Base-by-base conservation (phyloP, 2,329 filamentous ascomycete genomes). In the Sporothrix sp. region DNA sequence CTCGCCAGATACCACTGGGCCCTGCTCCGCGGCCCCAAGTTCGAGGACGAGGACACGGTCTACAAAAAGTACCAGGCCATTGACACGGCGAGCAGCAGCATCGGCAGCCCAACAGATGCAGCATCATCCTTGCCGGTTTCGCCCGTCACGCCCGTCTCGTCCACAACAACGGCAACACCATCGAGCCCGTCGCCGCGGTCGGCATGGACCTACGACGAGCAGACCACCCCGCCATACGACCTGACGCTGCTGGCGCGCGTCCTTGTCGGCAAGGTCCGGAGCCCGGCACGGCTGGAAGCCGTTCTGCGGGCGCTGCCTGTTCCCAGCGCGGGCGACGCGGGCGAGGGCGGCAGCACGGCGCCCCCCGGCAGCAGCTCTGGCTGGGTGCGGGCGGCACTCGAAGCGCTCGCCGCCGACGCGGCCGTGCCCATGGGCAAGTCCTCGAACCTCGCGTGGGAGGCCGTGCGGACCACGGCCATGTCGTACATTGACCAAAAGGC, bases 21-120 rank as follows among this genome's bases (percentile, higher is more conserved):
- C 2, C 25, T 51, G 4, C 28, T 51, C 7, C 40, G 43, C 10
- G 49, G 49, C 16, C 49, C 49, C 33, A 51, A 51, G 28, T 9
- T 25, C 13, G 49, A 51, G 35, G 27, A 32, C 38, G 27, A 42
- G 18, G 38, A 36, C 35, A 30, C 32, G 13, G 35, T 37, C 14
- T 37, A 45, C 44, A 47, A 18, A 11, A 47, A 47, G 23, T 47
- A 47, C 42, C 49, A 51, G 11, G 49, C 49, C 18, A 46, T 37
- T 14, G 42, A 51, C 3, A 18, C 13, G 28, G 30, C 10, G 7
- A 45, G 27, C 20, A 30, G 30, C 18, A 23, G 28, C 42, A 45
- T 11, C 20, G 42, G 10, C 42, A 45, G 42, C 42, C 18, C 13
- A 30, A 30, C 14, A 36, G 43, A 28, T 35, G 30, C 6, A 30